phyloP scores from a whole-genome alignment of 495 filamentous ascomycete genomes.

The Podospora australis region DNA sequence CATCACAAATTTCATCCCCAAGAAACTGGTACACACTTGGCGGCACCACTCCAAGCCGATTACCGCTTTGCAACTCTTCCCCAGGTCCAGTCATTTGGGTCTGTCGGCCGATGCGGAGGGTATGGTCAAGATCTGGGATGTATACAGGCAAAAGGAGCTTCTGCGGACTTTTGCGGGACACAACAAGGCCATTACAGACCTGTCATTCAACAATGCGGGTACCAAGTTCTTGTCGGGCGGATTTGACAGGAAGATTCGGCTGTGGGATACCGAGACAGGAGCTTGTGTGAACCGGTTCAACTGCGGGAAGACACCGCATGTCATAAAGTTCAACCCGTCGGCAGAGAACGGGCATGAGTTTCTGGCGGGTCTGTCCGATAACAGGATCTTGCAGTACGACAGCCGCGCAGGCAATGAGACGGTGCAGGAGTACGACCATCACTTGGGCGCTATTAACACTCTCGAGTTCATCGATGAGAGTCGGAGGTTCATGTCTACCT shows the following conservation, averaged over 20 bases:
- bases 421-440: slow-evolving; percentile 97
- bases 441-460: slow-evolving; percentile 94
- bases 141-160: slow-evolving; percentile 81
- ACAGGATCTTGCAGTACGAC: slow-evolving; percentile 98
- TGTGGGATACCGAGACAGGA: slow-evolving; percentile 97
- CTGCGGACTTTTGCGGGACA: slow-evolving; percentile 87
- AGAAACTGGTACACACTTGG: slow-evolving; percentile 88
- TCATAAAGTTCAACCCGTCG: slow-evolving; percentile 84
- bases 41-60: slow-evolving; percentile 75
- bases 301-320: slow-evolving; percentile 90
- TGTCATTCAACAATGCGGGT: slow-evolving; percentile 78
- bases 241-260: slow-evolving; percentile 90
- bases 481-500: slow-evolving; percentile 94
- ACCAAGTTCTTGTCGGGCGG: slow-evolving; percentile 84
- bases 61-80: slow-evolving; percentile 82
- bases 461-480: slow-evolving; percentile 94
- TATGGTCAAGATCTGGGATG: slow-evolving; percentile 92
- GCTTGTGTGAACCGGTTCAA: slow-evolving; percentile 79
- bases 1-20: slow-evolving; percentile 83
- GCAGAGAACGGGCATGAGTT: slow-evolving; percentile 78
- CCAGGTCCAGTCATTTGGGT: slow-evolving; percentile 76
- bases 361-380: slow-evolving; percentile 92
- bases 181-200: slow-evolving; percentile 81
- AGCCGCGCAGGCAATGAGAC: slow-evolving; percentile 68
- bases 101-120: slow-evolving; percentile 80